These are phyloP conservation scores for Ophiocordyceps camponoti-leonardi DNA, from an alignment of 2,329 filamentous ascomycete species.

Conservation along the genomic window DNA sequence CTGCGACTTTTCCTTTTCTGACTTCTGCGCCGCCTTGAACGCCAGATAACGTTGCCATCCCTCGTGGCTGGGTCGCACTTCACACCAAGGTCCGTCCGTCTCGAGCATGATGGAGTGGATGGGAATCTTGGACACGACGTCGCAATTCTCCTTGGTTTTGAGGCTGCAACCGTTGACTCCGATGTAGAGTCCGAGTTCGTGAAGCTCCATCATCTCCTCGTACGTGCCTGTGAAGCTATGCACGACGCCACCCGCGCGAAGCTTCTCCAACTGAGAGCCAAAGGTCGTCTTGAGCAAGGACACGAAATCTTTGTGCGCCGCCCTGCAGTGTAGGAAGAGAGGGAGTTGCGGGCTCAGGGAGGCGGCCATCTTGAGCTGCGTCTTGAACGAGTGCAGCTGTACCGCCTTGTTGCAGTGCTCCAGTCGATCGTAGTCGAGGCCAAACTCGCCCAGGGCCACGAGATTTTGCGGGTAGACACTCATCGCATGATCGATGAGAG, in stretches of 20 bases:
- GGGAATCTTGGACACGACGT: slow-evolving; percentile 63
- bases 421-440: slow-evolving; percentile 87
- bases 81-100: slow-evolving; percentile 96
- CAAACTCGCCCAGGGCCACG: slow-evolving; percentile 85
- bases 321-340: slow-evolving; percentile 81
- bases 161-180: slow-evolving; percentile 95
- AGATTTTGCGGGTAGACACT: slow-evolving; percentile 23
- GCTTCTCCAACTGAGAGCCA: slow-evolving; percentile 38
- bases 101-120: slow-evolving; percentile 78
- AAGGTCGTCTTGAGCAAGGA: slow-evolving; percentile 43
- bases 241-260: slow-evolving; percentile 68
- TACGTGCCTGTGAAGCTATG: slow-evolving; percentile 87
- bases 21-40: slow-evolving; percentile 12
- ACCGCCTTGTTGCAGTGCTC: slow-evolving; percentile 63
- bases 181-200: slow-evolving; percentile 69
- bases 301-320: slow-evolving; percentile 75
- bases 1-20: neutral
- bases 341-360: slow-evolving; percentile 56
- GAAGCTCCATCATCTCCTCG: slow-evolving; percentile 68
- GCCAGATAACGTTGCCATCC: slow-evolving; percentile 52
- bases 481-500: slow-evolving; percentile 44
- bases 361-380: slow-evolving; percentile 64
- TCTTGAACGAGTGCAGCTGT: slow-evolving; percentile 72
- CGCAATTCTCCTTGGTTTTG: slow-evolving; percentile 84
- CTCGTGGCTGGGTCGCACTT: slow-evolving; percentile 78